Evolutionary conservation across 2,329 filamentous ascomycete species (phyloP), one percentile per base, ranked within the genome.

Genomic region (Fusarium lateritium): DNA sequence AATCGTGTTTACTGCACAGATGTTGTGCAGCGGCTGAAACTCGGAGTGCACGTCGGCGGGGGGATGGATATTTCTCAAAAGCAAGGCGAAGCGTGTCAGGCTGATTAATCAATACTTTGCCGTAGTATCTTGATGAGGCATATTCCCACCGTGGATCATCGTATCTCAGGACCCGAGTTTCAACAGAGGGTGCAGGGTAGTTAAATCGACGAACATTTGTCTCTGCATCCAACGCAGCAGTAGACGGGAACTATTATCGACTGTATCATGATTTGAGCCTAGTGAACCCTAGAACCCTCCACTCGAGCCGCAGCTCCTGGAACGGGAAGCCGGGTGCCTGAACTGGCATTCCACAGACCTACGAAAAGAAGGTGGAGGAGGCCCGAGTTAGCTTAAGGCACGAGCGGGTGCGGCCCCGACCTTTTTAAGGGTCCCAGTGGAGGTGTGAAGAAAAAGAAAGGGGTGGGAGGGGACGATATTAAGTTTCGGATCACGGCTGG

Each of bases 301-400:
- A 50, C 39, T 36, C 39, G 17, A 50, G 43, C 33, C 17, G 28
- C n/a, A 36, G 34, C 44, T 44, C 26, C 40, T 40, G 33, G 24
- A 59, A 50, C 28, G 60, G 62, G 50, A 65, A 60, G 45, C 34
- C 62, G 33, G 24, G 61, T 69, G 45, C 60, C 50, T 62, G 55
- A 56, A 39, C 47, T 53, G 62, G 42, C 62, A 56, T 67, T 66
- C 43, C 65, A 52, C 38, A 51, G 40, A 9, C 54, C 6, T 19
- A 19, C 19, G n/a, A 19, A 17, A 40, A 44, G 34, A 40, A 51
- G 33, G 36, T 34, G 40, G 54, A 50, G 52, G 64, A 63, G 49
- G 44, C 53, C 59, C 44, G 21, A 56, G 52, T 50, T 69, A 70
- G 62, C 62, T 69, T 39, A 56, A 67, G 56, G 62, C 43, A 62